Base-by-base conservation (phyloP, 768 basidiomycete genomes). In the Trichaptum fuscoviolaceum region DNA sequence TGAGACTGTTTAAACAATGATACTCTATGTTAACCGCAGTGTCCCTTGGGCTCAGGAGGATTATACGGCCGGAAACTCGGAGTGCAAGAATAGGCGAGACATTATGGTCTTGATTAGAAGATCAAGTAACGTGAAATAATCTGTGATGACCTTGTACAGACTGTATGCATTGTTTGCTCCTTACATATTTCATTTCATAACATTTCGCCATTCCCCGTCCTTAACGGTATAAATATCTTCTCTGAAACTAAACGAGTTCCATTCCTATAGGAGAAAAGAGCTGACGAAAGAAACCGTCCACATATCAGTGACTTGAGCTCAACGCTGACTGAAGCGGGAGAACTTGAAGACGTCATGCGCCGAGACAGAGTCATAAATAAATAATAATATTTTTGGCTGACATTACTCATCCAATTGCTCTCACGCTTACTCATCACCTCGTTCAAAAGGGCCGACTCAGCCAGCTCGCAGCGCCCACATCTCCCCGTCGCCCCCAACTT, bases 71-170 rank as follows among this genome's bases (percentile, higher is more conserved):
- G 7, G 68, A 27, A 17, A 62, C 70, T 4, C 66, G 69, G 30
- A 69, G 73, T 26, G 71, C 70, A 4, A 69, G 69, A 58, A 60
- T 71, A 2, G 74, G 71, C 6, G 60, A 23, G 36, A 67, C 70
- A 57, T 62, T 76, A 42, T 76, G 74, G 73, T 65, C 69, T n/a
- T 72, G 71, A 66, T 52, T 76, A 58, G 73, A 74, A 57, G 70
- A 73, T 24, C 70, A 74, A 69, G 61, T 67, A 7, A n/a, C n/a
- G n/a, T n/a, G n/a, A n/a, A 65, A 68, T 52, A 58, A 66, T 52
- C 6, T 52, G 42, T 52, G 20, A 52, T 30, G 4, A 30, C 8
- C 4, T 2, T 30, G 30, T 30, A 8, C 30, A 30, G 2, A 30
- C 8, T 30, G 30, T 30, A 3, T 30, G 8, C 8, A 30, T 30